Evolutionary conservation across 2,329 filamentous ascomycete species (phyloP), one percentile per base, ranked within the genome.

Genomic region (Trichoderma afroharzianum): DNA sequence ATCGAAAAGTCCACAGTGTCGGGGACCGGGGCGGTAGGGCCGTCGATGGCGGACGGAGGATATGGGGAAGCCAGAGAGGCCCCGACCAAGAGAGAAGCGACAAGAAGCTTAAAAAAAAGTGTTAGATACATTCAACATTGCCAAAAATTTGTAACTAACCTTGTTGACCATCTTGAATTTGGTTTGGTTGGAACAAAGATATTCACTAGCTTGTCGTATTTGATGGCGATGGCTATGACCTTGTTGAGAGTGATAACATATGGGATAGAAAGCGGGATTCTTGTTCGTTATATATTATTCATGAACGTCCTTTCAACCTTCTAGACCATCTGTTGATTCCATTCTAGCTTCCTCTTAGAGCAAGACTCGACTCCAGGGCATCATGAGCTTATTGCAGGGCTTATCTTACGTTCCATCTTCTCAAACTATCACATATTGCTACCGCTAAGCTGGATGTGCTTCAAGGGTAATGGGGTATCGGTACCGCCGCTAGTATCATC

Each of bases 91-190:
- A 72, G 53, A 57, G 71, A 71, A 36, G 68, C 57, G 6, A 71
- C 36, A 30, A 58, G 24, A 59, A 69, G 15, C 70, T 71, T 36
- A 9, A 39, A 18, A 39, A 14, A 26, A 6, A 6, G 21, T 2
- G 21, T 53, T 53, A 30, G 30, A 21, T 55, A 55, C 11, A 6
- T 28, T 57, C 4, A 39, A 26, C 3, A 21, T 33, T 12, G 8
- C 18, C 4, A 11, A n/a, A 55, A 36, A 8, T 2, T 30, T 57
- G 15, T 6, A 2, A 67, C 63, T 6, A 14, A 50, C 68, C 28
- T 66, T 66, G 7, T 71, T 71, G n/a, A 69, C 47, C 68, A 64
- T 71, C 6, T 50, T 71, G 68, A 59, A 6, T 18, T 57, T 18
- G 14, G 4, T 32, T 36, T 59, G 18, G 6, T 43, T 43, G 15